Base-by-base conservation (phyloP, 169 alveolate species). In the Plasmodium gonderi region DNA sequence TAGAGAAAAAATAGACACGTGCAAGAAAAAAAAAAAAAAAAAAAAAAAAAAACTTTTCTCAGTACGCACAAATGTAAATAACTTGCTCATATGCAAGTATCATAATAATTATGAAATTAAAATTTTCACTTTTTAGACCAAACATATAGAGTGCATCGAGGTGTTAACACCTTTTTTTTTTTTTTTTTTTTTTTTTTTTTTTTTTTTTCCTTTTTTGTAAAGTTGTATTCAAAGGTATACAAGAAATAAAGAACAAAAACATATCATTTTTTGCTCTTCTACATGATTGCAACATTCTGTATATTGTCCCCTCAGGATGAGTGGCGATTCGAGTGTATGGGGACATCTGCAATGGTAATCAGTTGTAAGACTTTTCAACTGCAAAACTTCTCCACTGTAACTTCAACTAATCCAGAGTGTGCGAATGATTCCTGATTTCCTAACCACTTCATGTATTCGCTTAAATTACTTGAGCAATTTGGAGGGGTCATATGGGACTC, bases 401-500 rank as follows among this genome's bases (percentile, higher is more conserved):
- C 64, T 17, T 12, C 31, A 20, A 42, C n/a, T 40, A n/a, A n/a
- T n/a, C n/a, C n/a, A n/a, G n/a, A n/a, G n/a, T n/a, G n/a, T n/a
- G n/a, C n/a, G n/a, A n/a, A n/a, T n/a, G n/a, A n/a, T n/a, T n/a
- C n/a, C n/a, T n/a, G n/a, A n/a, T n/a, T n/a, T n/a, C n/a, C n/a
- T n/a, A n/a, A n/a, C n/a, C n/a, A n/a, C n/a, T n/a, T n/a, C n/a
- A n/a, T n/a, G n/a, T n/a, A n/a, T 12, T 36, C 31, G 80, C 17
- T 42, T 29, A 72, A 17, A 72, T 77, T 60, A 83, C 40, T 87
- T 77, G 33, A 87, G 44, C 64, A 87, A 3, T 20, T 76, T 77
- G 29, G 67, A 31, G 31, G 93, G 93, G 38, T 87, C 93, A 20
- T 87, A 87, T 20, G 93, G 93, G 44, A 87, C 90, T 7, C 93